Evolutionary conservation across 1,139 yeast genomes (phyloP).

Genomic region (Suhomyces anneliseae): DNA sequence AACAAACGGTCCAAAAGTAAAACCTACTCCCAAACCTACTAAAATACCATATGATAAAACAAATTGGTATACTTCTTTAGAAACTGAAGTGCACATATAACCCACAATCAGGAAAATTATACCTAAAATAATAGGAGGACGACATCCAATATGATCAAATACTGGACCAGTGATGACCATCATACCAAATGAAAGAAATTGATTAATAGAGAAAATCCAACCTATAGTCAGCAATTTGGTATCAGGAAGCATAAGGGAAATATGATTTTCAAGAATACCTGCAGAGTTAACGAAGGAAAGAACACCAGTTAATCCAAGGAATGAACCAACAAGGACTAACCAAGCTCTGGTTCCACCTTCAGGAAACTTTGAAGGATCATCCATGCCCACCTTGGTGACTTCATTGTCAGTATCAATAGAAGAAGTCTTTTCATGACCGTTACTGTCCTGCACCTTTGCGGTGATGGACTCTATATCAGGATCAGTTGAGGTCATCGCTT

Average conservation of each 20-base stretch:
- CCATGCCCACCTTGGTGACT: slow-evolving; percentile 3
- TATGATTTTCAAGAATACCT: slow-evolving; percentile 31
- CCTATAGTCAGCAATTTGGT: slow-evolving; percentile 26
- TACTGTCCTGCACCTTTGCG: not conserved
- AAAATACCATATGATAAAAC: slow-evolving; percentile 23
- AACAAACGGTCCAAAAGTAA: slow-evolving; percentile 27
- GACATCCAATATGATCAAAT: slow-evolving; percentile 26
- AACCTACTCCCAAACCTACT: slow-evolving; percentile 26
- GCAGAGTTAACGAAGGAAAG: slow-evolving; percentile 29
- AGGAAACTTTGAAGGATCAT: slow-evolving; percentile 25
- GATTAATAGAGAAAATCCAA: slow-evolving; percentile 36
- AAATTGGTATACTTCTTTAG: slow-evolving; percentile 26
- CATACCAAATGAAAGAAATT: slow-evolving; percentile 30
- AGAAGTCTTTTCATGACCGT: not conserved
- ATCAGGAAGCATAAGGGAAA: slow-evolving; percentile 19
- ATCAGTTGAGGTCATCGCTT: not conserved
- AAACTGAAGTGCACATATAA: slow-evolving; percentile 24
- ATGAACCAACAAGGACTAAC: slow-evolving; percentile 24
- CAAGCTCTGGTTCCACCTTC: slow-evolving; percentile 27
- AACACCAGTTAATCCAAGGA: slow-evolving; percentile 26
- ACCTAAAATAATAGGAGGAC: slow-evolving; percentile 20
- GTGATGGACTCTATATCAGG: not conserved
- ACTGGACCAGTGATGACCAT: slow-evolving; percentile 27
- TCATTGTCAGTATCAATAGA: not conserved
- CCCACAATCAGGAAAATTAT: slow-evolving; percentile 21